Conservation (phyloP, 495 filamentous ascomycete genomes). For the Podospora fimiseda region DNA sequence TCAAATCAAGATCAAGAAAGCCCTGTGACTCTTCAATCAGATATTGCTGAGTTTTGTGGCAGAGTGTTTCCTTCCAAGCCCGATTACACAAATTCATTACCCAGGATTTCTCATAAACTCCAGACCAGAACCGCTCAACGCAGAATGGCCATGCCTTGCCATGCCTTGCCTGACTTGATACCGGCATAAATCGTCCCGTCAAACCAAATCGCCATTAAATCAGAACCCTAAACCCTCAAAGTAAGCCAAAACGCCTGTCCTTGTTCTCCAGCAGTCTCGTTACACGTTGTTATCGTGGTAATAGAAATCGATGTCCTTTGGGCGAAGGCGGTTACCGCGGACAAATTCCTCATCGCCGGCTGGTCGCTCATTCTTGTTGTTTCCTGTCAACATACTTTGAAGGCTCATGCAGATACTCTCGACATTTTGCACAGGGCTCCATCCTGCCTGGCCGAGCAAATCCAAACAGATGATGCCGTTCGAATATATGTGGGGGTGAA, state of each 20-base stretch:
- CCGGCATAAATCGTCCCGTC: too few species aligned
- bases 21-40: too few species aligned
- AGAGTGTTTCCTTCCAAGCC: too few species aligned
- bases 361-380: constrained; percentile 80
- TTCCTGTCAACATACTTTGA: constrained; percentile 96
- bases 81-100: too few species aligned
- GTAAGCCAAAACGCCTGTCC: neutral
- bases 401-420: constrained; percentile 97
- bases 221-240: neutral
- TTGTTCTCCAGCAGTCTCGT: constrained; percentile 10
- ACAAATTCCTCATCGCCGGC: constrained; percentile 85
- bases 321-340: constrained; percentile 63
- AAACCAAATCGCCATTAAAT: constrained; percentile 2
- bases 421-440: constrained; percentile 94
- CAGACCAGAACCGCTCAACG: neutral
- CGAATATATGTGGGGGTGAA: constrained; percentile 95
- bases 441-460: constrained; percentile 77
- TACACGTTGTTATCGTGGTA: constrained; percentile 83
- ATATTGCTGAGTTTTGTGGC: too few species aligned
- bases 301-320: constrained; percentile 78
- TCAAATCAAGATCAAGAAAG: too few species aligned
- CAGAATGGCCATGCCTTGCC: too few species aligned
- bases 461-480: constrained; percentile 98
- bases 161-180: too few species aligned
- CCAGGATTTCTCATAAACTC: neutral